Conservation (phyloP, 768 basidiomycete species). For the Exidia glandulosa region DNA sequence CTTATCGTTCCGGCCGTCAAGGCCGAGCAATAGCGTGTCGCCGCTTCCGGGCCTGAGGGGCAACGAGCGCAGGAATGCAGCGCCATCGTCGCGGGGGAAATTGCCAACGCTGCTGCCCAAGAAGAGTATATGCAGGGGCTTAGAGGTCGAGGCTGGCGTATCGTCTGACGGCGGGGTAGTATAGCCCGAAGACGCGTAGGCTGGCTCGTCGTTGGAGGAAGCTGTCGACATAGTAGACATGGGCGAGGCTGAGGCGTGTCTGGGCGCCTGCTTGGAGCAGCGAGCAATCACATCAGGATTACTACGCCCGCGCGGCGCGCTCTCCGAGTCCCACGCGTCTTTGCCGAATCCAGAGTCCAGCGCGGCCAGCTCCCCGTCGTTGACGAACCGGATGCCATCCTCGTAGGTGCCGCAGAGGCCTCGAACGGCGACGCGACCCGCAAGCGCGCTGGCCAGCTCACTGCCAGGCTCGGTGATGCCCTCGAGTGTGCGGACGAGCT, state of each 20-base stretch:
- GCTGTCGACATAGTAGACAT: background rate
- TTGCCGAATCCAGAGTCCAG: background rate
- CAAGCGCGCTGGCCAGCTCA: slow-evolving; percentile 36
- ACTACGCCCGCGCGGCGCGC: no score
- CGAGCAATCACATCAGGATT: no score
- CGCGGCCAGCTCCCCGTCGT: slow-evolving; percentile 43
- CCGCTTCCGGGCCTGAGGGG: slow-evolving; percentile 64
- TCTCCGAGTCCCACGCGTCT: background rate
- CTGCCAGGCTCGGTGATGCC: slow-evolving; percentile 48
- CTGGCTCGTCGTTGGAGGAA: slow-evolving; percentile 1
- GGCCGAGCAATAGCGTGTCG: slow-evolving; percentile 82
- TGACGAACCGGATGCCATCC: slow-evolving; percentile 71
- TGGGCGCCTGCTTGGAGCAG: background rate
- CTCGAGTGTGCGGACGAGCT: slow-evolving; percentile 69
- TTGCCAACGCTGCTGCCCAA: slow-evolving; percentile 90
- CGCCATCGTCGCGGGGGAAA: slow-evolving; percentile 61
- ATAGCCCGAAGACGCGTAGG: slow-evolving; percentile 1
- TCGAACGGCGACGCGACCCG: slow-evolving; percentile 64
- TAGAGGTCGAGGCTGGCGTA: background rate
- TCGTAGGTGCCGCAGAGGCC: slow-evolving; percentile 92
- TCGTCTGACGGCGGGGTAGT: slow-evolving; percentile 1
- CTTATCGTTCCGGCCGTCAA: slow-evolving; percentile 73
- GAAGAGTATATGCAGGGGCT: slow-evolving; percentile 76
- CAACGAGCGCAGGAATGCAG: slow-evolving; percentile 62
- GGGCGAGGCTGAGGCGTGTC: background rate